A percentile compares a stretch with the other conserved stretches of the same genome.
phyloP scores from a whole-genome alignment of 768 basidiomycete species.

The Coprinopsis strossmayeri region DNA sequence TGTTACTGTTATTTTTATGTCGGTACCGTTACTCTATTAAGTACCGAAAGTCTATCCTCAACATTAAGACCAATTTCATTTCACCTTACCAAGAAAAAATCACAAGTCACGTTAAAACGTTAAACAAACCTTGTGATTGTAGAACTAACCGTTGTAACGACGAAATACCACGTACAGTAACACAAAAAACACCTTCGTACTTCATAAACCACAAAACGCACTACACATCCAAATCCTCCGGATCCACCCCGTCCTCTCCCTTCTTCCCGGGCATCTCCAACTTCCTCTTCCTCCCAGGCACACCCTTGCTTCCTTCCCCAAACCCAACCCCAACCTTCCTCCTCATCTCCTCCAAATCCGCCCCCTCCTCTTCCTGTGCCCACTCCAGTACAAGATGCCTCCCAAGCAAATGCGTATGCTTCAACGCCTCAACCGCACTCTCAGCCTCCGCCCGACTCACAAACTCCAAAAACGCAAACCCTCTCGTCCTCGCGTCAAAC shows the following conservation, averaged over 20 bases:
- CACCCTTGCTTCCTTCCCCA: slow-evolving; percentile 40
- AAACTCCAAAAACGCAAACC: slow-evolving; percentile 97
- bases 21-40: too few species aligned
- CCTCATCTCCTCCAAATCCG: slow-evolving; percentile 68
- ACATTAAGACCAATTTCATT: too few species aligned
- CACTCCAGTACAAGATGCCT: slow-evolving; percentile 93
- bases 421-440: slow-evolving; percentile 77
- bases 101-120: too few species aligned
- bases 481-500: slow-evolving; percentile 82
- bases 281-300: slow-evolving; percentile 76
- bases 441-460: slow-evolving; percentile 85
- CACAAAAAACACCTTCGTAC: too few species aligned
- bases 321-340: slow-evolving; percentile 72
- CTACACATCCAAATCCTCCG: slow-evolving; percentile 27
- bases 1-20: too few species aligned
- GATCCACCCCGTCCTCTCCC: slow-evolving; percentile 24
- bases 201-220: too few species aligned
- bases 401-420: slow-evolving; percentile 94
- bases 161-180: too few species aligned
- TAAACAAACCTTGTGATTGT: too few species aligned
- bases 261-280: slow-evolving; percentile 43
- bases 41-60: too few species aligned
- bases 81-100: too few species aligned
- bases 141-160: too few species aligned
- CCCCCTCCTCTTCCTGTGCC: slow-evolving; percentile 80